Conservation (phyloP, 352 stramenopile species). For the Poterioochromonas sp. region DNA sequence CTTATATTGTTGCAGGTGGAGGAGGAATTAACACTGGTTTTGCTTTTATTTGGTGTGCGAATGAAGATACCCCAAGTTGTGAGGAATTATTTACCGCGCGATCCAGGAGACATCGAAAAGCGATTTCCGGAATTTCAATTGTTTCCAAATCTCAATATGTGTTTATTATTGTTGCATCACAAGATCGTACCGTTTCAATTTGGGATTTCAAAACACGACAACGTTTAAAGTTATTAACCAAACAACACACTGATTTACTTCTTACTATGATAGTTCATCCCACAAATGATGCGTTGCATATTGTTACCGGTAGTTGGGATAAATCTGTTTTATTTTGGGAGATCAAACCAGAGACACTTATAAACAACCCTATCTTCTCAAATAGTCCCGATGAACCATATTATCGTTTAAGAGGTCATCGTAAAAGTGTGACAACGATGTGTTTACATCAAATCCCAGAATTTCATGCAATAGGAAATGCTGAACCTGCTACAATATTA, state of each 20-base stretch:
- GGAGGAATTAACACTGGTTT: no score
- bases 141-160: no score
- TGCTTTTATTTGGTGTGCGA: no score
- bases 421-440: slow-evolving; percentile 1
- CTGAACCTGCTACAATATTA: slow-evolving; percentile 51
- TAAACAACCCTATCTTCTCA: background rate
- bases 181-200: background rate
- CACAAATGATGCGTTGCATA: background rate
- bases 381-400: background rate
- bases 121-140: no score
- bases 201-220: background rate
- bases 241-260: background rate
- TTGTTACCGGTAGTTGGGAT: slow-evolving; percentile 9
- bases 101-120: no score
- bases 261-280: background rate
- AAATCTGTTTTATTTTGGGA: slow-evolving; percentile 4
- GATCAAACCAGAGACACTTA: background rate
- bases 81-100: no score
- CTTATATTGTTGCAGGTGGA: no score
- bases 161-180: no score
- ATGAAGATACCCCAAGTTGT: no score
- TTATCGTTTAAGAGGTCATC: background rate
- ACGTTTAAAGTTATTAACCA: background rate
- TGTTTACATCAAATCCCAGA: background rate
- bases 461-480: background rate